Conservation (phyloP, 768 basidiomycete species). For the Leucocoprinus leucothites region DNA sequence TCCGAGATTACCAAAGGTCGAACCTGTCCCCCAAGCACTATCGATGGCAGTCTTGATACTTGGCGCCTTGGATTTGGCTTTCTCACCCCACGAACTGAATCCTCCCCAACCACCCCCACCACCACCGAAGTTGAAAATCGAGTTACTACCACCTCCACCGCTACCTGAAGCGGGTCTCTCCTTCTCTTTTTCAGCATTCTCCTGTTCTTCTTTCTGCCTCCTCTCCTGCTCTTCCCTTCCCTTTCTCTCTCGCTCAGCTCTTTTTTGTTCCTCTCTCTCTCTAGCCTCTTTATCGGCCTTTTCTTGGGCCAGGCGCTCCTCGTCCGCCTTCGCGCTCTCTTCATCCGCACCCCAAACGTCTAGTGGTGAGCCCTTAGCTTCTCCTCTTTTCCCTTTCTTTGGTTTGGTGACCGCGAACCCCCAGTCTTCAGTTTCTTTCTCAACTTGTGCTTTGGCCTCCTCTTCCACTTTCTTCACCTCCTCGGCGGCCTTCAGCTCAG, state of each 20-base stretch:
- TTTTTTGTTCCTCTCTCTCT: conserved; percentile 12
- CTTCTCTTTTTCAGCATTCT: conserved; percentile 15
- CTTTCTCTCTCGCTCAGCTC: conserved; percentile 8
- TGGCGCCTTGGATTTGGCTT: conserved; percentile 3
- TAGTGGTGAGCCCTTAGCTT: neutral
- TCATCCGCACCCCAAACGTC: conserved; percentile 4
- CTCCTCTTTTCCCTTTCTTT: conserved; percentile 8
- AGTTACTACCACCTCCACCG: conserved; percentile 12
- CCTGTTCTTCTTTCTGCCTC: conserved; percentile 17
- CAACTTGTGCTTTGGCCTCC: too few species aligned
- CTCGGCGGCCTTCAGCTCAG: conserved; percentile 7
- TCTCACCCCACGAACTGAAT: conserved; percentile 7
- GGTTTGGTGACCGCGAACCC: neutral
- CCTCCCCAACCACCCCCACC: conserved; percentile 2
- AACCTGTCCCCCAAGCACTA: neutral
- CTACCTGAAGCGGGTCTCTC: neutral
- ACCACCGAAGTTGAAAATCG: conserved; percentile 9
- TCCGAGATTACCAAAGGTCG: conserved; percentile 2
- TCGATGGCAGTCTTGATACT: neutral
- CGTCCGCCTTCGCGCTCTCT: conserved; percentile 12
- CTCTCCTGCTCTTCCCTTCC: conserved; percentile 12
- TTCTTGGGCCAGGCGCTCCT: conserved; percentile 12
- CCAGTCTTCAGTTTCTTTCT: neutral
- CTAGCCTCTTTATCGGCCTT: conserved; percentile 12
- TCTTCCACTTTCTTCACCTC: too few species aligned